Conservation (phyloP, 1,284 basidiomycete species). For the Polyporus tsugae region DNA sequence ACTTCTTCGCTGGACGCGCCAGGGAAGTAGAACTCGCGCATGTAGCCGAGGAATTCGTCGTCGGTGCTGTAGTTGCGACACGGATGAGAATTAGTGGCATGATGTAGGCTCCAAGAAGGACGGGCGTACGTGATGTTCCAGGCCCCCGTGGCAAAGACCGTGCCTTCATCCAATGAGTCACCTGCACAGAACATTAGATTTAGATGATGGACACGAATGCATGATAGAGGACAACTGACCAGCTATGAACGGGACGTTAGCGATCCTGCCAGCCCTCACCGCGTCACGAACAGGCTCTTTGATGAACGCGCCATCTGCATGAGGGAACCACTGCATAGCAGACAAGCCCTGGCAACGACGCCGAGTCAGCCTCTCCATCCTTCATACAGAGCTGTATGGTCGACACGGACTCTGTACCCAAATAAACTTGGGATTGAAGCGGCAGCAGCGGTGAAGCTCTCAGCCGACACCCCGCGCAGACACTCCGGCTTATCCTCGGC, state of each 20-base stretch:
- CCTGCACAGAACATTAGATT: background rate
- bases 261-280: slow-evolving; percentile 36
- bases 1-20: slow-evolving; percentile 15
- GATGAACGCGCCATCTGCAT: slow-evolving; percentile 46
- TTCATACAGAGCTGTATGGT: background rate
- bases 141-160: slow-evolving; percentile 36
- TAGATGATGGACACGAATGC: background rate
- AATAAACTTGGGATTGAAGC: slow-evolving; percentile 5
- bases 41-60: slow-evolving; percentile 17
- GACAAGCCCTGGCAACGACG: slow-evolving; percentile 17
- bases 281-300: slow-evolving; percentile 37
- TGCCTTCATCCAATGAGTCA: slow-evolving; percentile 43
- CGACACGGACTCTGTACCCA: background rate
- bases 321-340: slow-evolving; percentile 42
- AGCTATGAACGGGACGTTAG: background rate
- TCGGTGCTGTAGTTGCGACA: slow-evolving; percentile 18
- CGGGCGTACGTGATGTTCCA: slow-evolving; percentile 24
- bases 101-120: background rate
- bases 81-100: background rate
- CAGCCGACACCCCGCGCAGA: slow-evolving; percentile 44
- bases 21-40: slow-evolving; percentile 23
- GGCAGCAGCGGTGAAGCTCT: slow-evolving; percentile 34
- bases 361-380: background rate
- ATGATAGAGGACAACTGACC: background rate
- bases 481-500: background rate